phyloP scores from a whole-genome alignment of 768 basidiomycete species.

The Lactarius vividus region DNA sequence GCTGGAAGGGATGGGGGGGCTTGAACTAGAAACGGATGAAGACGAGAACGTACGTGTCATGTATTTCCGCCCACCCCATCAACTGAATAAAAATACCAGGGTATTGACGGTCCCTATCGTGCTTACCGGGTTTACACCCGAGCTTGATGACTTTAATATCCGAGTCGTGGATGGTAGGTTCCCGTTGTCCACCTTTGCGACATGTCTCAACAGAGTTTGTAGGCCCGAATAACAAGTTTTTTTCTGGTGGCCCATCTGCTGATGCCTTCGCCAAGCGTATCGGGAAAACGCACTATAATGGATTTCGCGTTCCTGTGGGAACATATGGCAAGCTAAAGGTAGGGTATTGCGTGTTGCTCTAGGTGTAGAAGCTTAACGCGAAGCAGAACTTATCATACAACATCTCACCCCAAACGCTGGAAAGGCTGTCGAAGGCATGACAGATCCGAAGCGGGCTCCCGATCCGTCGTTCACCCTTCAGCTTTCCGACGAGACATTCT shows the following conservation, averaged over 20 bases:
- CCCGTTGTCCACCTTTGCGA: background rate
- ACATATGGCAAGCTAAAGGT: conserved; percentile 89
- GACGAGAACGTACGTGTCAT: conserved; percentile 60
- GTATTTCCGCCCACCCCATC: conserved; percentile 9
- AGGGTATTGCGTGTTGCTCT: conserved; percentile 14
- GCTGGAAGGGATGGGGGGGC: conserved; percentile 78
- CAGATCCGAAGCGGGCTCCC: conserved; percentile 49
- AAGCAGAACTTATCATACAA: conserved; percentile 60
- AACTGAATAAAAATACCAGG: conserved; percentile 44
- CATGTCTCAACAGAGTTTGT: background rate
- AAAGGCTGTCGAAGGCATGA: conserved; percentile 53
- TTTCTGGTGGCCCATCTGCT: conserved; percentile 55
- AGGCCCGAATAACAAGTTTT: conserved; percentile 59
- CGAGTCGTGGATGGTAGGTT: conserved; percentile 71
- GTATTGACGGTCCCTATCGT: conserved; percentile 66
- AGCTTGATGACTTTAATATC: conserved; percentile 80
- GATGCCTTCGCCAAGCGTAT: conserved; percentile 56
- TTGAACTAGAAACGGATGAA: conserved; percentile 78
- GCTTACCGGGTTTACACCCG: conserved; percentile 70
- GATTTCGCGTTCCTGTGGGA: conserved; percentile 54
- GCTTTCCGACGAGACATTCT: conserved; percentile 69
- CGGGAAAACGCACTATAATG: conserved; percentile 70
- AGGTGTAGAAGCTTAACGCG: background rate
- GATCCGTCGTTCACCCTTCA: conserved; percentile 81
- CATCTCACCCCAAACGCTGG: conserved; percentile 58